Conservation (phyloP, 805 yeast genomes). For the Candida sphagnicola region DNA sequence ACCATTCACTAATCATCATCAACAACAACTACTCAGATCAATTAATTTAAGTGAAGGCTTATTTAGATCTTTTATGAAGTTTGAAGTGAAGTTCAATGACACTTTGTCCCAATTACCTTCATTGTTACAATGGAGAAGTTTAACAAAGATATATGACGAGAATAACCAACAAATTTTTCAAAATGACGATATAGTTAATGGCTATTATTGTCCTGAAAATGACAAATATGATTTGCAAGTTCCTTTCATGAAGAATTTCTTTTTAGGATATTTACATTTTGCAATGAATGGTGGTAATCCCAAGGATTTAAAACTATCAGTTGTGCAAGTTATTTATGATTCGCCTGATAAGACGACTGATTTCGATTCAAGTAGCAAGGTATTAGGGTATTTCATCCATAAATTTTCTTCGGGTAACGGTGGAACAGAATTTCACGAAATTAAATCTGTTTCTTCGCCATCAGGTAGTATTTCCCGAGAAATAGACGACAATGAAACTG, state of each 20-base stretch:
- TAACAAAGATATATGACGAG: slow-evolving; percentile 9
- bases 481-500: slow-evolving; percentile 38
- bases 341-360: slow-evolving; percentile 10
- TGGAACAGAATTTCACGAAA: neutral
- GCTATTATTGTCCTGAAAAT: slow-evolving; percentile 16
- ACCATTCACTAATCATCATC: slow-evolving; percentile 10
- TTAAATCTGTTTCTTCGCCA: slow-evolving; percentile 1
- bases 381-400: slow-evolving; percentile 24
- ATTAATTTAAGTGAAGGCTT: slow-evolving; percentile 16
- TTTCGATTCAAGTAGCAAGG: slow-evolving; percentile 8
- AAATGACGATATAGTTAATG: slow-evolving; percentile 26
- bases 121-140: slow-evolving; percentile 27
- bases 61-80: slow-evolving; percentile 21
- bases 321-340: slow-evolving; percentile 30
- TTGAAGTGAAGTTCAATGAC: slow-evolving; percentile 11
- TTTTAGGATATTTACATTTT: slow-evolving; percentile 35
- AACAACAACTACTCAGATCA: slow-evolving; percentile 11
- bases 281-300: slow-evolving; percentile 25
- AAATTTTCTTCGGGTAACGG: slow-evolving; percentile 10
- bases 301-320: slow-evolving; percentile 15
- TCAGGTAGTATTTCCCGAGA: slow-evolving; percentile 4
- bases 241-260: slow-evolving; percentile 36
- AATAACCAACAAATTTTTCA: slow-evolving; percentile 7
- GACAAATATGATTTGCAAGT: slow-evolving; percentile 22
- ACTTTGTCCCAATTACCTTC: slow-evolving; percentile 6